phyloP scores from a whole-genome alignment of 768 basidiomycete species.

The Udeniomyces megalosporus region DNA sequence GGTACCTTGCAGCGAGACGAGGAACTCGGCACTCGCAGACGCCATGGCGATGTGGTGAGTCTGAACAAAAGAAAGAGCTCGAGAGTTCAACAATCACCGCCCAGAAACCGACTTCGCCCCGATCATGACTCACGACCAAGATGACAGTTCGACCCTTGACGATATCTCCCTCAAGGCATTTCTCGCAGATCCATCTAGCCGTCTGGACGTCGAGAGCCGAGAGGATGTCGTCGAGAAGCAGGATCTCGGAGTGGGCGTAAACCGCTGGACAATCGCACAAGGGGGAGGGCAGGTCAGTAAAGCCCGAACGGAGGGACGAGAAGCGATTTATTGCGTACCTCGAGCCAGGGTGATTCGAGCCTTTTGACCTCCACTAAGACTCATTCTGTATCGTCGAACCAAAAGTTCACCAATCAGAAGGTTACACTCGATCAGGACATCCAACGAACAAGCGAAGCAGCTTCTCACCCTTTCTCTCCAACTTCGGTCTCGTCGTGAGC shows the following conservation, averaged over 20 bases:
- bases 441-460: background rate
- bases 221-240: slow-evolving; percentile 45
- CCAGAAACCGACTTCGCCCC: too few relatives aligned
- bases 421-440: too few relatives aligned
- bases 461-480: slow-evolving; percentile 1
- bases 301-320: too few relatives aligned
- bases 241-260: background rate
- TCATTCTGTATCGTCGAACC: too few relatives aligned
- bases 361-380: slow-evolving; percentile 45
- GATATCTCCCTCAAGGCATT: slow-evolving; percentile 38
- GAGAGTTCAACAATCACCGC: too few relatives aligned
- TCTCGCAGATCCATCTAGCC: slow-evolving; percentile 37
- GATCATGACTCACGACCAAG: slow-evolving; percentile 38
- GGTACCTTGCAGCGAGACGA: too few relatives aligned
- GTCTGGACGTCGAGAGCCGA: slow-evolving; percentile 47
- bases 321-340: too few relatives aligned
- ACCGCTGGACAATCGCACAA: too few relatives aligned
- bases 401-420: too few relatives aligned
- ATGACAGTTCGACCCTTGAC: slow-evolving; percentile 39
- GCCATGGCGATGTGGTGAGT: slow-evolving; percentile 30
- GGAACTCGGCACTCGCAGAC: slow-evolving; percentile 27
- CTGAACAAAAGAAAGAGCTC: slow-evolving; percentile 4
- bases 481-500: slow-evolving; percentile 15
- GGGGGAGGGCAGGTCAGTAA: too few relatives aligned
- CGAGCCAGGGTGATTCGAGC: slow-evolving; percentile 34